These are phyloP conservation scores for Cucumis sativus DNA, from an alignment of 306 rosid species.

Conservation along the genomic window Cucumber_9930_V3 NC_026660.2:5105501-5106000, in stretches of 20 bases:
- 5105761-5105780: not conserved
- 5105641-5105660: conserved; percentile 50
- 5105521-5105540: not conserved
- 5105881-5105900: not conserved
- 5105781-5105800: conserved; percentile 47
- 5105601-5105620: too few species aligned
- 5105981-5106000: conserved; percentile 50
- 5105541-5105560: conserved; percentile 23
- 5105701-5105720: not conserved
- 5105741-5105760: not conserved
- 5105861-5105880: not conserved
- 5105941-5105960: conserved; percentile 55
- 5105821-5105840: conserved; percentile 50
- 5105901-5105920: not conserved
- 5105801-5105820: conserved; percentile 39
- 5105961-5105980: conserved; percentile 46
- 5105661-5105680: conserved; percentile 50
- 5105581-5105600: too few species aligned
- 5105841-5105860: not conserved
- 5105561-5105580: too few species aligned
- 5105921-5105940: conserved; percentile 59
- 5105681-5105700: not conserved
- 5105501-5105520: conserved; percentile 4
- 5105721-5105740: not conserved
- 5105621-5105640: conserved; percentile 34